Evolutionary conservation across 441 rosid species (phyloP), one percentile per base, ranked within the genome.

Genomic region (Pelargonium citronellum): DNA sequence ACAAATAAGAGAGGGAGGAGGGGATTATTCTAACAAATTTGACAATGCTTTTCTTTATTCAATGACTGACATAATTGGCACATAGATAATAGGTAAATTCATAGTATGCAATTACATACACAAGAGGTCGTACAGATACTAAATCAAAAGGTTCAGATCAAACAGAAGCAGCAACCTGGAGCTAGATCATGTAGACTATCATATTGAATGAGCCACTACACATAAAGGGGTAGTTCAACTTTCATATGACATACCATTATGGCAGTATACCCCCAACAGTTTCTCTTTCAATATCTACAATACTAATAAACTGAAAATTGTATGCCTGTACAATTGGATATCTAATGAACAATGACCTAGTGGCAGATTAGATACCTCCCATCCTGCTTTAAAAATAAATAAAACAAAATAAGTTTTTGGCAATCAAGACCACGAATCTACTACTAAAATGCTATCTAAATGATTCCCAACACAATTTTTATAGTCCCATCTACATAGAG

Each of bases 201-300:
- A 55, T 51, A 16, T 51, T 51, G 58, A 46, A 51, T 5, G 61
- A 12, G 22, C 22, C 22, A 55, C 22, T 55, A 55, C 22, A 55
- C 61, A 27, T 27, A 55, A n/a, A 55, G 61, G 61, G 61, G 61
- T 8, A 55, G 61, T 55, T 55, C 61, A 55, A 16, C 10, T 55
- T 12, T 16, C 22, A 17, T 15, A 55, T 1, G 22, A 17, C 24
- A 55, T 16, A 7, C 19, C 5, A 6, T 13, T 51, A 10, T 46
- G n/a, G 51, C 12, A 9, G 15, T 15, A 19, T 16, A 55, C 22
- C 20, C 64, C 13, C 20, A 58, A 55, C 55, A 34, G 39, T 34
- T 34, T 34, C 7, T 34, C 39, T 3, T 34, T 34, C 39, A 34
- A 27, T 27, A 27, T 27, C 30, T 27, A 27, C 30, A 2, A 0